Percentiles rank a stretch among this genome's conserved stretches.
Evolutionary conservation across 129 eudicot species (phyloP).

Genomic region (Saussurea involucrata): DNA sequence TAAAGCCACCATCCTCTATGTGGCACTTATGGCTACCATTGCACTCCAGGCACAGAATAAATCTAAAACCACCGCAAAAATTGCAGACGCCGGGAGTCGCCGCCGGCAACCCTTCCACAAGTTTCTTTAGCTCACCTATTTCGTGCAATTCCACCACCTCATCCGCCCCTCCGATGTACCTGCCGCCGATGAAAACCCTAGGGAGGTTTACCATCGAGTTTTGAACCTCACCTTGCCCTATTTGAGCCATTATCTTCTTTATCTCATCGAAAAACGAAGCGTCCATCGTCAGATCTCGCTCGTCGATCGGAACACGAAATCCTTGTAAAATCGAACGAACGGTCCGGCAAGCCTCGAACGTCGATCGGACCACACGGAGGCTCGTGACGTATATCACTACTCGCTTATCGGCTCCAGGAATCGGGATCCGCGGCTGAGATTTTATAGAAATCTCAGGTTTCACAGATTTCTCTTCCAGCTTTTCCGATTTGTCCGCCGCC

Average conservation of each 20-base stretch:
- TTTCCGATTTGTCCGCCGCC: constrained; percentile 6
- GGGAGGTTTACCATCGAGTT: constrained; percentile 50
- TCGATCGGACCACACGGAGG: constrained; percentile 75
- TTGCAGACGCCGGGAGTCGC: constrained; percentile 59
- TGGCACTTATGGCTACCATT: constrained; percentile 85
- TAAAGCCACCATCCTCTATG: constrained; percentile 59
- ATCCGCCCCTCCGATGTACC: constrained; percentile 93
- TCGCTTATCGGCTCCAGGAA: constrained; percentile 54
- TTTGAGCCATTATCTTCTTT: constrained; percentile 38
- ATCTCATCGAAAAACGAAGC: constrained; percentile 57
- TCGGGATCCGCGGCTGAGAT: constrained; percentile 14
- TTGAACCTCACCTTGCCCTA: constrained; percentile 20
- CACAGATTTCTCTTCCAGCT: constrained; percentile 1
- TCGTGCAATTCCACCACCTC: constrained; percentile 76
- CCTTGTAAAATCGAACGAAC: constrained; percentile 64
- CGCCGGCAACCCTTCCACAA: constrained; percentile 52
- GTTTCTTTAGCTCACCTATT: constrained; percentile 76
- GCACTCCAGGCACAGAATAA: constrained; percentile 71
- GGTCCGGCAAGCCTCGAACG: constrained; percentile 81
- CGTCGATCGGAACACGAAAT: constrained; percentile 77
- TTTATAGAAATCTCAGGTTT: neutral
- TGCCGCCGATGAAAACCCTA: constrained; percentile 75
- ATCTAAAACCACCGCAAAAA: constrained; percentile 76
- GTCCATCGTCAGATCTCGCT: constrained; percentile 90
- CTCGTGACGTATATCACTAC: constrained; percentile 73